A percentile compares a stretch with the other conserved stretches of the same genome.
These are phyloP conservation scores for Marvania coccoides DNA, from an alignment of 139 green algal species.

Conservation along the genomic window DNA sequence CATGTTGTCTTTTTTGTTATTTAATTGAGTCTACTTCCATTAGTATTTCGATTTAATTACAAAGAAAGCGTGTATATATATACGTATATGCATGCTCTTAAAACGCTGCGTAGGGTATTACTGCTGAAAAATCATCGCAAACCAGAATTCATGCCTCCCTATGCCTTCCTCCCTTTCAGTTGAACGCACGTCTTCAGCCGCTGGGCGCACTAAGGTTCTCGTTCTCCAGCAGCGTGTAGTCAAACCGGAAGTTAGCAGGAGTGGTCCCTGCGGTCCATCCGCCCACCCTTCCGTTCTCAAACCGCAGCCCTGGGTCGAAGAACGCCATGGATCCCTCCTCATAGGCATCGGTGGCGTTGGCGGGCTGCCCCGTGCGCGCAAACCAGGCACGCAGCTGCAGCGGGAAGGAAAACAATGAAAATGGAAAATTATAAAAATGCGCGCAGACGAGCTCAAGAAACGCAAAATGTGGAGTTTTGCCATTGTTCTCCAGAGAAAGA, in stretches of 20 bases:
- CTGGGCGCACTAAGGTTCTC: neutral
- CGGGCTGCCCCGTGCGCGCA: slow-evolving; percentile 13
- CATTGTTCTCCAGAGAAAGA: neutral
- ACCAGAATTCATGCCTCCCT: neutral
- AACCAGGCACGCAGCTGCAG: slow-evolving; percentile 22
- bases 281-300: neutral
- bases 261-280: neutral
- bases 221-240: neutral
- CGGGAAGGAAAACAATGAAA: neutral
- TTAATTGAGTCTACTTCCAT: too few relatives aligned
- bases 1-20: too few relatives aligned
- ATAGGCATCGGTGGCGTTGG: slow-evolving; percentile 1
- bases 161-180: neutral
- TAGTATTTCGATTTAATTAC: too few relatives aligned
- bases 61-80: too few relatives aligned
- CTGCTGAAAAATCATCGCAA: too few relatives aligned
- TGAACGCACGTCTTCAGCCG: neutral
- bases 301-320: slow-evolving; percentile 2
- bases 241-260: neutral
- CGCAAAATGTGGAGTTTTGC: neutral
- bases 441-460: neutral
- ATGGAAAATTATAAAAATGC: neutral
- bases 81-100: too few relatives aligned
- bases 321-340: slow-evolving; percentile 13
- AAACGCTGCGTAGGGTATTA: too few relatives aligned